A percentile compares a stretch with the other conserved stretches of the same genome.
Conservation (phyloP, 2,329 filamentous ascomycete species). For the Paracamarosporium sp. region DNA sequence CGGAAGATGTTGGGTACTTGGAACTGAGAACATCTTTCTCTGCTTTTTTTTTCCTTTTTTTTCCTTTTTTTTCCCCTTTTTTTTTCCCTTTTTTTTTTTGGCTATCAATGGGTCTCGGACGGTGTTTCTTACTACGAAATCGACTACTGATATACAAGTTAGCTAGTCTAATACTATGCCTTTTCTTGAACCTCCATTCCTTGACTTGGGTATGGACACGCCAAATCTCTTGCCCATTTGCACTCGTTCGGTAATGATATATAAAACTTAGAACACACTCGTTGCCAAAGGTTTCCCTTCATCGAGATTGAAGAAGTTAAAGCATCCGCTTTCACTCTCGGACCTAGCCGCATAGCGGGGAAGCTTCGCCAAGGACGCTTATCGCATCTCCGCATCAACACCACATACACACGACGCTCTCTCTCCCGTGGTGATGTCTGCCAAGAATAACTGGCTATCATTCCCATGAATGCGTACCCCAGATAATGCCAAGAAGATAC, state of each 20-base stretch:
- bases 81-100: too few relatives aligned
- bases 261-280: too few relatives aligned
- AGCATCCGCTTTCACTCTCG: neutral
- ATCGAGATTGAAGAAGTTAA: too few relatives aligned
- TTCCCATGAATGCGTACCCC: neutral
- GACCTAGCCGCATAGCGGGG: neutral
- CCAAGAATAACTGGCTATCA: slow-evolving; percentile 17
- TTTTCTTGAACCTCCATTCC: neutral
- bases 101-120: neutral
- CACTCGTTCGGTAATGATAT: too few relatives aligned
- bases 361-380: slow-evolving; percentile 5
- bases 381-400: neutral
- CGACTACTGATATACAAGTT: neutral
- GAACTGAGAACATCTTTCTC: neutral
- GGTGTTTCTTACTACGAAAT: neutral
- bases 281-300: too few relatives aligned
- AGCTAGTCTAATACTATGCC: neutral
- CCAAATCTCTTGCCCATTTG: too few relatives aligned
- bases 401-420: neutral
- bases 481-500: slow-evolving; percentile 18
- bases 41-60: too few relatives aligned
- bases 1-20: neutral
- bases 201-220: too few relatives aligned
- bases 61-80: too few relatives aligned
- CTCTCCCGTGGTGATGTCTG: slow-evolving; percentile 13